phyloP scores from a whole-genome alignment of 2,329 filamentous ascomycete species.

The Pseudonectria buxi region DNA sequence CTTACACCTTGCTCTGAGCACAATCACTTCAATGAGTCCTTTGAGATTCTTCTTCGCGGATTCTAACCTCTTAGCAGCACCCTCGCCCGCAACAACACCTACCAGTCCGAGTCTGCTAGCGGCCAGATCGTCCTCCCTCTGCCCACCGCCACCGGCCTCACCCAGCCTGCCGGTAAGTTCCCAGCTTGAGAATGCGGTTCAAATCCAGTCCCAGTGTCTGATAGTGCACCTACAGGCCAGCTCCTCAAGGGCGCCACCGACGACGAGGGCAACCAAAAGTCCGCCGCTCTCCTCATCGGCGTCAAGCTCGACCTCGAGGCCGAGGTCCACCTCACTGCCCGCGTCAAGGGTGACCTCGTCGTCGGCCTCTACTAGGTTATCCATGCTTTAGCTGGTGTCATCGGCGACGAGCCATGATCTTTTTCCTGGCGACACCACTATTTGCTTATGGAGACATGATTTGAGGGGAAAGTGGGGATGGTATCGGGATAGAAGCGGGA shows the following conservation, averaged over 20 bases:
- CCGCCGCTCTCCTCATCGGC: conserved; percentile 51
- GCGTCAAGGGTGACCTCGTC: conserved; percentile 54
- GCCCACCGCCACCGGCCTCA: conserved; percentile 4
- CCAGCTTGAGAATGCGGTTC: no score
- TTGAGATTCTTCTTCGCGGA: no score
- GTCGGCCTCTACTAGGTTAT: conserved; percentile 29
- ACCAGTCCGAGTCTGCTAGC: conserved; percentile 4
- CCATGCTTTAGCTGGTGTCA: background rate
- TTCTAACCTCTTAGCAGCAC: conserved; percentile 22
- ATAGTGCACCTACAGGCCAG: conserved; percentile 27
- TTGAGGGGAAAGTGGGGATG: no score
- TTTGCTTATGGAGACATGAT: no score
- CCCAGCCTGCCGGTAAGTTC: conserved; percentile 13
- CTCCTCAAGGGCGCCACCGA: conserved; percentile 52
- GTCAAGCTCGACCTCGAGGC: conserved; percentile 59
- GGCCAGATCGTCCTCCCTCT: no score
- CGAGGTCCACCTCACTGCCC: conserved; percentile 54
- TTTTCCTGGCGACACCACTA: no score
- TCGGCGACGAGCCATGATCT: no score
- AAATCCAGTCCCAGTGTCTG: no score
- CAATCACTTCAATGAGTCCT: no score
- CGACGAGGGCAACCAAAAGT: conserved; percentile 50
- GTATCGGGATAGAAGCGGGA: no score
- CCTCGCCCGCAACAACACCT: conserved; percentile 21
- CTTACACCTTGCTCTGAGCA: no score